Conservation (phyloP, 129 eudicot genomes). For the Scalesia atractyloides region DNA sequence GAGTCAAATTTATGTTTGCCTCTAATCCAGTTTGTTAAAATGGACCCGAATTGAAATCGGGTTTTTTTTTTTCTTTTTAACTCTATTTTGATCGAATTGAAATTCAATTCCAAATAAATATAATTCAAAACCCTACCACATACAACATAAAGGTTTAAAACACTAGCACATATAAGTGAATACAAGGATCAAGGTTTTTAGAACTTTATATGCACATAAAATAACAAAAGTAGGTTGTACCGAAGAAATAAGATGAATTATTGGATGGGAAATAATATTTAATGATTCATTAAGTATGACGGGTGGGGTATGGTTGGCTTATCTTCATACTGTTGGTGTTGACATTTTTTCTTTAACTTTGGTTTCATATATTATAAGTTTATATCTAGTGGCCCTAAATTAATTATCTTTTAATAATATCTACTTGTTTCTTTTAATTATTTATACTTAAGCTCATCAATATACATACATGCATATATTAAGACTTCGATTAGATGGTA, state of each 20-base stretch:
- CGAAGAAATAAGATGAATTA: not conserved
- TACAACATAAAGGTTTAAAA: not conserved
- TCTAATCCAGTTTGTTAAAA: too few relatives aligned
- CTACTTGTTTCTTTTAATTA: not conserved
- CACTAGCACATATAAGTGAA: not conserved
- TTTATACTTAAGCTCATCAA: not conserved
- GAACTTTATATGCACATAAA: not conserved
- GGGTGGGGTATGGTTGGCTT: slow-evolving; percentile 28
- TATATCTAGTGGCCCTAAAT: slow-evolving; percentile 31
- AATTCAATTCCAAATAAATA: too few relatives aligned
- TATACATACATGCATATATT: not conserved
- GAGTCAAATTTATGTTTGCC: too few relatives aligned
- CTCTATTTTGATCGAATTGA: too few relatives aligned
- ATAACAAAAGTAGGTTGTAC: slow-evolving; percentile 4
- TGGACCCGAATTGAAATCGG: too few relatives aligned
- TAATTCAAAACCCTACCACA: too few relatives aligned
- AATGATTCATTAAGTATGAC: slow-evolving; percentile 5
- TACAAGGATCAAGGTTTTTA: not conserved
- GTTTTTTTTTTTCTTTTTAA: too few relatives aligned
- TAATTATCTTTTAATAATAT: slow-evolving; percentile 19
- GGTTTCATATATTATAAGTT: not conserved
- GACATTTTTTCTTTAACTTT: slow-evolving; percentile 17
- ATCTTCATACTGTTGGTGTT: slow-evolving; percentile 38
- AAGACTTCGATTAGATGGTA: too few relatives aligned
- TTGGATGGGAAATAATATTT: slow-evolving; percentile 9